Base-by-base conservation (phyloP, 202 grass and related monocot genomes). In the Sporobolus alterniflorus region DNA sequence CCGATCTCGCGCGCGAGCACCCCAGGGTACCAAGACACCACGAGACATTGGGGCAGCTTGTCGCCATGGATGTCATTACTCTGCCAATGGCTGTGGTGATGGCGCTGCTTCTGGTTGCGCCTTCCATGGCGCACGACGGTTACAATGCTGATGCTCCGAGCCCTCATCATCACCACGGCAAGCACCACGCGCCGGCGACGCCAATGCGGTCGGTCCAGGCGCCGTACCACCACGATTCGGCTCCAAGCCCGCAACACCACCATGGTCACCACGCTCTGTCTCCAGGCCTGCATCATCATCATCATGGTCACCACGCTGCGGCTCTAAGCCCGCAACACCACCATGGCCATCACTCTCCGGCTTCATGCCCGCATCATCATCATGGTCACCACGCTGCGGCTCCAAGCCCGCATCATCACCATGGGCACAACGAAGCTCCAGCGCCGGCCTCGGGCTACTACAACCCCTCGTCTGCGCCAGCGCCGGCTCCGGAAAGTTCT, bases 51-150 rank as follows among this genome's bases (percentile, higher is more conserved):
- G 36, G 36, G 36, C 3, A 55, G 51, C 62, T n/a, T 76, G 5
- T 52, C 24, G n/a, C 64, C 64, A 85, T 89, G 87, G 54, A 46
- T 46, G 62, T 36, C 21, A 17, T 16, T 1, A 61, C 74, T 42
- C 13, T 67, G 25, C 11, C 64, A 42, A 46, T 73, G 48, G 67
- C 66, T 31, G 14, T 71, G n/a, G 44, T 66, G 30, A 73, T 78
- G 48, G 21, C 86, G n/a, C 46, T 88, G 26, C 15, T 42, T 2
- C 59, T 87, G 13, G 54, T 55, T 46, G 36, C 36, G 4, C 21
- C 67, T 14, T 83, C 65, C 16, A 54, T 29, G 11, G 73, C 79
- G 16, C 72, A 77, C 21, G 54, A 2, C 1, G 60, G 55, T 26
- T 17, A 47, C 5, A 67, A 75, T 62, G 59, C 13, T 62, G 4